Base-by-base conservation (phyloP, 345 rosid species). In the Anacardium occidentale region DNA sequence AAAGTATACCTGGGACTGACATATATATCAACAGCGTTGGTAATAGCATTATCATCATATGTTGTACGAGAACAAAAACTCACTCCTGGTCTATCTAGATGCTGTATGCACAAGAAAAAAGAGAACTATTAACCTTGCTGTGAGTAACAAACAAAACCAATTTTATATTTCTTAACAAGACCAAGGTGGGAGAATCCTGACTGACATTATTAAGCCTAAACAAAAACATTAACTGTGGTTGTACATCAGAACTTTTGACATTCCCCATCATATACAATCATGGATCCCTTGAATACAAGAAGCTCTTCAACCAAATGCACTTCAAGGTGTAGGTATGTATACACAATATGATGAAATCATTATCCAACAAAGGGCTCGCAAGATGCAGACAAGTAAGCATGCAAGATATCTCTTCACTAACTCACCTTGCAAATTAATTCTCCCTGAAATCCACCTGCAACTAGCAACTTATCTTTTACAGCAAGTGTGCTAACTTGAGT, bases 1-100 rank as follows among this genome's bases (percentile, higher is more conserved):
- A 63, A 69, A 61, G 8, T 9, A 29, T 73, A 89, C 94, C 91
- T 89, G 15, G 89, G 78, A 67, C 80, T 80, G 56, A 68, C 87
- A 76, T 89, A 95, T 64, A 95, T 92, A 82, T 95, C 98, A 68
- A 92, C 86, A 13, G 98, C 97, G 77, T 92, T 95, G 55, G 97
- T 92, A 75, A 95, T 91, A 9, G 97, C 98, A 73, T 95, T 92
- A 67, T 95, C 97, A 48, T 90, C 92, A 77, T 88, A 82, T 66
- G 98, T 91, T 77, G 97, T 87, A 73, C 97, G 86, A 62, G 89
- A 85, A 78, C 98, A 94, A 82, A 86, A 94, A 83, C 91, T 89
- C 50, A 92, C 80, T 69, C 98, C 99, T 54, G 88, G 94, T 71
- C 96, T 85, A 82, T 90, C 98, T 63, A 92, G 80, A 82, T 83